Conservation (phyloP, 148 eudicot species). For the Mesembryanthemum crystallinum region DNA sequence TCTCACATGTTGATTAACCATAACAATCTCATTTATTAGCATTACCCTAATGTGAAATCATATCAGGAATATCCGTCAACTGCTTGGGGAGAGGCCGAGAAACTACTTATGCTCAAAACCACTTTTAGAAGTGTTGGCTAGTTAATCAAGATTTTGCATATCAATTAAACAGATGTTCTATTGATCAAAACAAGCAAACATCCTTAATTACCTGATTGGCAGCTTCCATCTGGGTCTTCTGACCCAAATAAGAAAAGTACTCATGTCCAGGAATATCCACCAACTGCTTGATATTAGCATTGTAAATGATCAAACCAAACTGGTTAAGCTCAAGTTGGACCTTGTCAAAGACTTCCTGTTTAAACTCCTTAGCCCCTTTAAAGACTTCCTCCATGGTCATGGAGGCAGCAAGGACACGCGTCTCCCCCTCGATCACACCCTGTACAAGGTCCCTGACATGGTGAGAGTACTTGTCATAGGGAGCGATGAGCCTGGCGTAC, state of each 20-base stretch:
- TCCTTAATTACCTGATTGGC: slow-evolving; percentile 36
- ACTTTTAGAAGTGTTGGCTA: no score
- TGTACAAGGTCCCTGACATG: slow-evolving; percentile 45
- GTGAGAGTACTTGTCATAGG: slow-evolving; percentile 43
- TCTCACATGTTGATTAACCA: no score
- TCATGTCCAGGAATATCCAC: slow-evolving; percentile 53
- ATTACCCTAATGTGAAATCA: no score
- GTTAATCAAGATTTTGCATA: no score
- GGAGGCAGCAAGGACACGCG: slow-evolving; percentile 49
- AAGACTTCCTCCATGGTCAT: slow-evolving; percentile 60
- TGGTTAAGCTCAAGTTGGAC: slow-evolving; percentile 51
- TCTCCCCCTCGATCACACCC: slow-evolving; percentile 53
- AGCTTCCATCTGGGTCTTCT: slow-evolving; percentile 51
- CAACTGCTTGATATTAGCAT: slow-evolving; percentile 52
- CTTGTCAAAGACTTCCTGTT: slow-evolving; percentile 42
- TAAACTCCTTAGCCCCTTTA: slow-evolving; percentile 42
- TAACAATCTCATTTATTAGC: no score
- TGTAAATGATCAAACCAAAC: slow-evolving; percentile 44
- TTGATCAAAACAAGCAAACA: no score
- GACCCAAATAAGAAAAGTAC: slow-evolving; percentile 54
- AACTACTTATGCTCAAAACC: no score
- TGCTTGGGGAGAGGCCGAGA: no score
- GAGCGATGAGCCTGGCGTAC: slow-evolving; percentile 48
- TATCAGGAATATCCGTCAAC: no score
- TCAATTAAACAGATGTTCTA: no score